Conservation (phyloP, 306 rosid species). For the Lathyrus aphaca region DNA sequence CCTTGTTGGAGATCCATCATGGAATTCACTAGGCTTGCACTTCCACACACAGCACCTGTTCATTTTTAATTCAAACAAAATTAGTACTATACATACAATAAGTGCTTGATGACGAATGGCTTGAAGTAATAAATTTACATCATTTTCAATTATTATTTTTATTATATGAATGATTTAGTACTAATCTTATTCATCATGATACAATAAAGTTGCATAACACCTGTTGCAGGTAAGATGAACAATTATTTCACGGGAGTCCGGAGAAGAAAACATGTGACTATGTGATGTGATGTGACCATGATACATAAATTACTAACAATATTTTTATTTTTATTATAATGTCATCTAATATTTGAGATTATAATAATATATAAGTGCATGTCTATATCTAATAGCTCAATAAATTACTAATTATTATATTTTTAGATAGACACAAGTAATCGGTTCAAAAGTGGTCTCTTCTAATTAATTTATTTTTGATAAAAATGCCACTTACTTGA, state of each 20-base stretch:
- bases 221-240: not conserved
- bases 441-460: not conserved
- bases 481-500: not conserved
- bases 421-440: constrained; percentile 2
- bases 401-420: not conserved
- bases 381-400: constrained; percentile 1
- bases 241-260: constrained; percentile 14
- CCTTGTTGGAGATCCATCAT: constrained; percentile 99
- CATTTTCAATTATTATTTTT: not conserved
- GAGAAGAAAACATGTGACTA: not conserved
- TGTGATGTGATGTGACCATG: not conserved
- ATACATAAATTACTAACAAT: not conserved
- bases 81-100: no score
- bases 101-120: not conserved
- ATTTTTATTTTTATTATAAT: no score
- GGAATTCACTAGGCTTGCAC: constrained; percentile 70
- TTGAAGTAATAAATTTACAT: not conserved
- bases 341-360: no score
- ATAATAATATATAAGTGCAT: not conserved
- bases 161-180: not conserved
- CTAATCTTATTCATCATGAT: not conserved
- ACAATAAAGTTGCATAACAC: constrained; percentile 15
- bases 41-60: constrained; percentile 86
- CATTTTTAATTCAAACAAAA: not conserved
- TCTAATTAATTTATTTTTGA: not conserved